Percentiles rank a stretch among this genome's conserved stretches.
Evolutionary conservation across 352 stramenopile species (phyloP).

Genomic region (Phytophthora nicotianae): DNA sequence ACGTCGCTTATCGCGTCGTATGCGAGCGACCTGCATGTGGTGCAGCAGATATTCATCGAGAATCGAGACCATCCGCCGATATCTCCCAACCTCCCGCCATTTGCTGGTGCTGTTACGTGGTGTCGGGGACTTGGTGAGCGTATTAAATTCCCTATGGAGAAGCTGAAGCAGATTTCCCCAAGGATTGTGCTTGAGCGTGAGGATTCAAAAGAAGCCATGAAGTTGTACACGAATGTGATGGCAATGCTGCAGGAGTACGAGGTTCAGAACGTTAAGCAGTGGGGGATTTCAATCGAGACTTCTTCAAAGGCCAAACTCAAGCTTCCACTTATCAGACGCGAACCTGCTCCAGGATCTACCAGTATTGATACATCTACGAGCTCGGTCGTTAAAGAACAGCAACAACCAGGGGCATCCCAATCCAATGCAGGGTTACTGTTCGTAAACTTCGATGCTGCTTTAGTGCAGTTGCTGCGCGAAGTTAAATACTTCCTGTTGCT

Average conservation of each 20-base stretch:
- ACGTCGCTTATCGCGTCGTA: conserved; percentile 81
- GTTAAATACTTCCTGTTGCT: conserved; percentile 95
- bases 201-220: conserved; percentile 90
- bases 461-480: conserved; percentile 92
- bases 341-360: conserved; percentile 29
- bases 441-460: conserved; percentile 92
- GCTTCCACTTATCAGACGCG: conserved; percentile 79
- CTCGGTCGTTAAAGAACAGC: conserved; percentile 11
- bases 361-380: conserved; percentile 9
- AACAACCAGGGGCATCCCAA: conserved; percentile 15
- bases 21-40: conserved; percentile 74
- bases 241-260: conserved; percentile 85
- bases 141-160: conserved; percentile 91
- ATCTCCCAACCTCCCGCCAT: conserved; percentile 88
- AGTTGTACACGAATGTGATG: conserved; percentile 90
- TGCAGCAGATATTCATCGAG: conserved; percentile 92
- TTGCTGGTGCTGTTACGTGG: conserved; percentile 92
- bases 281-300: conserved; percentile 78
- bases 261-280: conserved; percentile 83
- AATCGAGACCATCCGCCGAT: conserved; percentile 87
- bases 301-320: conserved; percentile 89
- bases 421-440: conserved; percentile 43
- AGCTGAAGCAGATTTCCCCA: conserved; percentile 79
- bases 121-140: conserved; percentile 84
- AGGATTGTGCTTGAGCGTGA: conserved; percentile 87